Evolutionary conservation across 2,329 filamentous ascomycete genomes (phyloP), one percentile per base, ranked within the genome.

Genomic region (Arthroderma uncinatum): DNA sequence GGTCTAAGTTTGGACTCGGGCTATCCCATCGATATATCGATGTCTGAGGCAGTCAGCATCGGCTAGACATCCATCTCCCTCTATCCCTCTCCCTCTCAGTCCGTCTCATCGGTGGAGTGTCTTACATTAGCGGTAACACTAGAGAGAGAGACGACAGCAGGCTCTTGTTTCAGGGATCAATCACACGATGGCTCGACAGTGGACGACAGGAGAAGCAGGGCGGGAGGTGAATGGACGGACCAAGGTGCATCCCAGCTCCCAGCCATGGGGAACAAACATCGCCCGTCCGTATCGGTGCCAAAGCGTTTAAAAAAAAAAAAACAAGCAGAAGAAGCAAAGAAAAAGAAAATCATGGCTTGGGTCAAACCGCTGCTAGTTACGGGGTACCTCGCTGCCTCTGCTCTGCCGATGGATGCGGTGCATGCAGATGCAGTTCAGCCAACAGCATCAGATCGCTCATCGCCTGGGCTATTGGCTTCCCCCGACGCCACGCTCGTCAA

Each of bases 401-500:
- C 44, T 48, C 25, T 48, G 23, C 40, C 40, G 44, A 25, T 47
- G 40, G 44, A n/a, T 48, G 44, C 30, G 39, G 23, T 42, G 39
- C 16, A 42, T 42, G 39, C 39, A 42, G 23, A 19, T 42, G 39
- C 39, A 42, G 16, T 12, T 42, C 39, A 42, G 39, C 39, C 39
- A 42, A 42, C 39, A 42, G 39, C 39, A 19, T 42, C 39, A 21
- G 39, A 42, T 42, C 39, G 39, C 39, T 42, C 39, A 19, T 42
- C 39, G 16, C 37, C 19, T 42, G 39, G 39, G 39, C 39, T 42
- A 42, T 42, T 48, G 44, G 44, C 44, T 48, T 48, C n/a, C 25
- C 39, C 44, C 44, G n/a, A 48, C 44, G 44, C 44, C 44, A 48
- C 25, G 44, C 44, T 48, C 44, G 44, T 48, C 44, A 48, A 48